phyloP scores from a whole-genome alignment of 805 yeast species.

The Candida suzukii region DNA sequence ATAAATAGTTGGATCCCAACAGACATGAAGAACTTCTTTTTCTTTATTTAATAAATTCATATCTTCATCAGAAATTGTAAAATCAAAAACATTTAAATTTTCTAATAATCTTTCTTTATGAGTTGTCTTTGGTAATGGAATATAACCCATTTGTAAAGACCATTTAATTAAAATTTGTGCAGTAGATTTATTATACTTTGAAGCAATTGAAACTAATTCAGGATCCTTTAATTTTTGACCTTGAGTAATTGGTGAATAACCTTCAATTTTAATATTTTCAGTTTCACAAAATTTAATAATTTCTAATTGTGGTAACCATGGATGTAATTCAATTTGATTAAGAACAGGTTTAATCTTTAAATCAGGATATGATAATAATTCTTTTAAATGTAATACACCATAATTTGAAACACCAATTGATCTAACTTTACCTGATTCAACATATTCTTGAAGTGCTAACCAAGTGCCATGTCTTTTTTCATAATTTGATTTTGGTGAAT shows the following conservation, averaged over 20 bases:
- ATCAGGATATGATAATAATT: constrained; percentile 39
- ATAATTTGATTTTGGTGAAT: constrained; percentile 41
- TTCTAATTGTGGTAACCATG: constrained; percentile 40
- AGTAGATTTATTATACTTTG: constrained; percentile 38
- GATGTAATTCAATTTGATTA: constrained; percentile 45
- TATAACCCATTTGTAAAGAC: constrained; percentile 58
- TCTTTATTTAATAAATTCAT: constrained; percentile 29
- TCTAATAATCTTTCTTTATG: constrained; percentile 28
- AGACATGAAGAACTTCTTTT: constrained; percentile 25
- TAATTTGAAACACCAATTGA: constrained; percentile 61
- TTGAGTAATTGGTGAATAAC: constrained; percentile 60
- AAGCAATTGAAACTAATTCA: constrained; percentile 35
- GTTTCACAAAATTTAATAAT: constrained; percentile 35
- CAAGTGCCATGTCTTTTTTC: constrained; percentile 41
- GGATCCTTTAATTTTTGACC: constrained; percentile 40
- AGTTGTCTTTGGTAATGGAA: constrained; percentile 31
- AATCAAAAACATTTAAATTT: constrained; percentile 35
- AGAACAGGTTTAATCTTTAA: constrained; percentile 37
- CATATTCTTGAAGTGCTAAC: constrained; percentile 50
- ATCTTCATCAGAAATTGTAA: constrained; percentile 33
- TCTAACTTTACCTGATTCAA: constrained; percentile 36
- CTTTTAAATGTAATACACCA: constrained; percentile 49
- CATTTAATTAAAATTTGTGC: constrained; percentile 62
- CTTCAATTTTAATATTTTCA: constrained; percentile 46
- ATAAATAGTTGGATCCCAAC: constrained; percentile 18